These are phyloP conservation scores for Geotrichum reessii DNA, from an alignment of 1,139 yeast species.

Conservation along the genomic window DNA sequence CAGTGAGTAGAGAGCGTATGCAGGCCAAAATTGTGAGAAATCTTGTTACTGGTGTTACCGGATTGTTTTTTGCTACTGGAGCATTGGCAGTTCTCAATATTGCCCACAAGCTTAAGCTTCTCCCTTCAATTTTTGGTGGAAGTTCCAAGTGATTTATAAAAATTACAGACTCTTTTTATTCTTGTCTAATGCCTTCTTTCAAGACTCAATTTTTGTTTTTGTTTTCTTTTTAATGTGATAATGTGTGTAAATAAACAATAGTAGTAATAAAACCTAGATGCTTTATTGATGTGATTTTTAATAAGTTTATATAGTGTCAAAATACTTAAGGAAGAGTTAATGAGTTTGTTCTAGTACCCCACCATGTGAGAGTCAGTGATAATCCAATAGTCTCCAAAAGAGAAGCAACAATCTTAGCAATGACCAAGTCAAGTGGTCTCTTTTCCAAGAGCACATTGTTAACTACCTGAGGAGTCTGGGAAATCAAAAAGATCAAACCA, in stretches of 20 bases:
- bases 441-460: conserved; percentile 35
- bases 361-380: conserved; percentile 38
- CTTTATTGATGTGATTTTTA: neutral
- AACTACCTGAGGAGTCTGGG: conserved; percentile 37
- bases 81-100: conserved; percentile 2
- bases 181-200: neutral
- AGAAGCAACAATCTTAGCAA: conserved; percentile 35
- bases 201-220: neutral
- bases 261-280: conserved; percentile 1
- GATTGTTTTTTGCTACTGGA: conserved; percentile 8
- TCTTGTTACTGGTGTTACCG: conserved; percentile 16
- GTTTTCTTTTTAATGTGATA: neutral
- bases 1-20: conserved; percentile 53
- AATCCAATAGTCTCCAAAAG: conserved; percentile 42
- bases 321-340: conserved; percentile 11
- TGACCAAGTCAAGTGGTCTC: conserved; percentile 36
- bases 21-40: conserved; percentile 32
- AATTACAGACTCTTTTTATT: neutral
- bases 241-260: neutral
- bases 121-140: conserved; percentile 6
- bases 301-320: neutral
- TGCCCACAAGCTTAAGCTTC: conserved; percentile 14
- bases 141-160: neutral
- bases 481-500: conserved; percentile 37
- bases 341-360: conserved; percentile 26